These are phyloP conservation scores for Arthrobotrys iridis DNA, from an alignment of 2,329 filamentous ascomycete species.

Conservation along the genomic window DNA sequence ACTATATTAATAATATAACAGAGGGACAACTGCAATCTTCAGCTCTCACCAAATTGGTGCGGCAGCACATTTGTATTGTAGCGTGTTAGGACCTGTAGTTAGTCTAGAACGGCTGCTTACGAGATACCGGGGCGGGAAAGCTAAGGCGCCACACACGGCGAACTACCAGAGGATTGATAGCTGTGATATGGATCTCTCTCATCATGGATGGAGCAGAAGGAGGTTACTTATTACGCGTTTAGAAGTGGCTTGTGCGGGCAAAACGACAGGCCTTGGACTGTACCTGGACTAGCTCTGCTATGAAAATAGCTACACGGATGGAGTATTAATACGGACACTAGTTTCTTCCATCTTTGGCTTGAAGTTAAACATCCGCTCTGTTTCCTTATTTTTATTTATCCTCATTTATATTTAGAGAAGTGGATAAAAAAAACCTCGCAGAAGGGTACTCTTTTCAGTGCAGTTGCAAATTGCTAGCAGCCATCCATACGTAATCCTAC, in stretches of 20 bases:
- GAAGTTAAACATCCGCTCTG: not conserved
- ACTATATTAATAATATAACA: not conserved
- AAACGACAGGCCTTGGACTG: constrained; percentile 11
- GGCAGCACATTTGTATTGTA: too few relatives aligned
- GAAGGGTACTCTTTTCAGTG: not conserved
- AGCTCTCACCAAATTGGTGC: too few relatives aligned
- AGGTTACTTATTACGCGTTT: constrained; percentile 48
- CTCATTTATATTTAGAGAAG: not conserved
- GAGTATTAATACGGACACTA: not conserved
- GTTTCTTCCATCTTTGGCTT: not conserved
- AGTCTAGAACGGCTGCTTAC: not conserved
- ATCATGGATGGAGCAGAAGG: not conserved
- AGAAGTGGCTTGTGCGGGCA: constrained; percentile 37
- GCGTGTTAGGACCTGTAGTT: too few relatives aligned
- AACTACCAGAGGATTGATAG: not conserved
- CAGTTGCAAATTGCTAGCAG: not conserved
- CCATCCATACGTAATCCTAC: constrained; percentile 24
- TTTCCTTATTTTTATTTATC: too few relatives aligned
- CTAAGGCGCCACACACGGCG: constrained; percentile 20
- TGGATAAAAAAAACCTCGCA: not conserved
- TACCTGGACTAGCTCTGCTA: not conserved
- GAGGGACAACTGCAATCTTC: too few relatives aligned
- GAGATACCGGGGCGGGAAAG: not conserved
- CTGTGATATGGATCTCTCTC: not conserved
- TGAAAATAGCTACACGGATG: not conserved